A percentile compares a stretch with the other conserved stretches of the same genome.
Evolutionary conservation across 495 filamentous ascomycete genomes (phyloP).

Genomic region (Annulohypoxylon bovei): DNA sequence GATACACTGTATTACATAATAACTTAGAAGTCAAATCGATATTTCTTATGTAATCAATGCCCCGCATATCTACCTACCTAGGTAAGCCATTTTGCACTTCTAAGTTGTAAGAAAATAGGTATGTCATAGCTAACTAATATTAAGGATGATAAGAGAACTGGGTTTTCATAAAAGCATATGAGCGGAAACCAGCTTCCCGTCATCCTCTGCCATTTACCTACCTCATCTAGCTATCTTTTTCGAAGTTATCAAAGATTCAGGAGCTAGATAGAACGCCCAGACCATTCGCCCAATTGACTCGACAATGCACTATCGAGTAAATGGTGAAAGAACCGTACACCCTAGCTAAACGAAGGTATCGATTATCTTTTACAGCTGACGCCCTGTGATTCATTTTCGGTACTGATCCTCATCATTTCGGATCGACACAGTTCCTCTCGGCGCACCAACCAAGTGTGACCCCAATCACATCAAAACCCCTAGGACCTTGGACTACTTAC

Average conservation of each 20-base stretch:
- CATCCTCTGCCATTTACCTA: not conserved
- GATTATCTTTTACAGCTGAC: not conserved
- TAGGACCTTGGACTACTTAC: not conserved
- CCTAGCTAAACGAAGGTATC: not conserved
- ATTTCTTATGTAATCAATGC: not conserved
- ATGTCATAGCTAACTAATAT: not conserved
- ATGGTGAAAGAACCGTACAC: not conserved
- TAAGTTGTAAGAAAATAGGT: too few species aligned
- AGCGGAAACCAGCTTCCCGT: not conserved
- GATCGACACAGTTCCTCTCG: slow-evolving; percentile 42
- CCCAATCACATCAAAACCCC: not conserved
- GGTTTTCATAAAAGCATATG: not conserved
- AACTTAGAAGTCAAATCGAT: too few species aligned
- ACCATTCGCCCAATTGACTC: not conserved
- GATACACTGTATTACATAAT: slow-evolving; percentile 3
- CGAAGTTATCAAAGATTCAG: not conserved
- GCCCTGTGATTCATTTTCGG: not conserved
- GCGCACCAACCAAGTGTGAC: slow-evolving; percentile 12
- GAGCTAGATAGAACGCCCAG: not conserved
- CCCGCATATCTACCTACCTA: not conserved
- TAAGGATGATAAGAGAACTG: not conserved
- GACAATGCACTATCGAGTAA: not conserved
- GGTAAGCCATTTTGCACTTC: too few species aligned
- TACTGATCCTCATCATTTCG: slow-evolving; percentile 42
- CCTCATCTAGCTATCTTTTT: not conserved